These are phyloP conservation scores for Davidsoniella neocaledoniae DNA, from an alignment of 2,329 filamentous ascomycete species.

Conservation along the genomic window DNA sequence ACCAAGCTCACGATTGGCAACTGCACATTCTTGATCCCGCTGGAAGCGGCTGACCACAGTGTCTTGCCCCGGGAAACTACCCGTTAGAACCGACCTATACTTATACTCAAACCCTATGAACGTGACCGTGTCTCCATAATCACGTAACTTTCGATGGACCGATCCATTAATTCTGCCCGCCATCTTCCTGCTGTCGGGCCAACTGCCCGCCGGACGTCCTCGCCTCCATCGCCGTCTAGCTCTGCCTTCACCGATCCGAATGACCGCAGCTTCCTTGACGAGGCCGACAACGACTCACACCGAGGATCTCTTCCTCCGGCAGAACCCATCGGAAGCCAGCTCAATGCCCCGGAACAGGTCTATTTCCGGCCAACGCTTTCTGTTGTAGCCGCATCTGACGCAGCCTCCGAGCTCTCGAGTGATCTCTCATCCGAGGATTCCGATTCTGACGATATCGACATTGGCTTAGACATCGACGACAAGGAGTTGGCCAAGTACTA, in stretches of 20 bases:
- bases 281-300: not conserved
- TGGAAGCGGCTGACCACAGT: too few relatives aligned
- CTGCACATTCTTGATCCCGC: too few relatives aligned
- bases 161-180: too few relatives aligned
- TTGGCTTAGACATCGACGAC: not conserved
- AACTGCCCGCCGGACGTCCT: not conserved
- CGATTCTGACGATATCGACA: not conserved
- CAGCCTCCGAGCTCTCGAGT: not conserved
- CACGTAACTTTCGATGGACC: too few relatives aligned
- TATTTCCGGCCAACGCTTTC: conserved; percentile 1
- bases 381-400: not conserved
- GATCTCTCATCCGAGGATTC: not conserved
- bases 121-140: too few relatives aligned
- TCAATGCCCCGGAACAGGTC: not conserved
- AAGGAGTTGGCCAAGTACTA: not conserved
- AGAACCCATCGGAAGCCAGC: not conserved
- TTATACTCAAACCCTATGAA: too few relatives aligned
- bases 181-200: too few relatives aligned
- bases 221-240: not conserved
- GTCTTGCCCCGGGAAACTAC: too few relatives aligned
- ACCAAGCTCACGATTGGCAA: too few relatives aligned
- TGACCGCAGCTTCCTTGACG: not conserved
- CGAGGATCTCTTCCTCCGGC: not conserved
- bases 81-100: too few relatives aligned
- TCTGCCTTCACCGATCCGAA: conserved; percentile 1